Conservation (phyloP, 2,329 filamentous ascomycete species). For the Alternaria sp. region DNA sequence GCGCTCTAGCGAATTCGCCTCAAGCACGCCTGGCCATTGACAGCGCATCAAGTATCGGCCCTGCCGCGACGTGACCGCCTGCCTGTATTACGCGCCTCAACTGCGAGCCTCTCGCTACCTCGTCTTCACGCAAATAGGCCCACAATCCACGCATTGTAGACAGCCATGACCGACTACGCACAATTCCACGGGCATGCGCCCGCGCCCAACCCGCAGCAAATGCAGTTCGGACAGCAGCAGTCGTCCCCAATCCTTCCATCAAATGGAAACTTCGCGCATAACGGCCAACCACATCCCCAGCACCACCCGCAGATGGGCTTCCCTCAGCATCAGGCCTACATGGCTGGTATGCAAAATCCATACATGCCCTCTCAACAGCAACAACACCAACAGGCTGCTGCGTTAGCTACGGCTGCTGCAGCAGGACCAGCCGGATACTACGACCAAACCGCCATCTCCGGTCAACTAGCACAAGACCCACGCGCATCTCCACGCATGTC, state of each 20-base stretch:
- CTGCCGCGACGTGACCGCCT: constrained; percentile 47
- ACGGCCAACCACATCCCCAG: constrained; percentile 65
- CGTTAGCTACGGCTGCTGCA: constrained; percentile 92
- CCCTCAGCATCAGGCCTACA: constrained; percentile 73
- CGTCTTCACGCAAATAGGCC: constrained; percentile 40
- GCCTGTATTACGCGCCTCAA: constrained; percentile 38
- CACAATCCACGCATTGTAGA: constrained; percentile 22
- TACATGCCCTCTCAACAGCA: constrained; percentile 86
- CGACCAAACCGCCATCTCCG: constrained; percentile 69
- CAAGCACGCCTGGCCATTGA: constrained; percentile 51
- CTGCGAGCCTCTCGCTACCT: constrained; percentile 36
- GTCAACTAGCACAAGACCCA: constrained; percentile 62
- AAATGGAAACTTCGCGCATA: constrained; percentile 67
- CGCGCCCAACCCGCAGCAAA: constrained; percentile 65
- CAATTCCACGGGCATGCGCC: constrained; percentile 55
- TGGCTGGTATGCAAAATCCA: constrained; percentile 72
- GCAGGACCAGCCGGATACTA: constrained; percentile 73
- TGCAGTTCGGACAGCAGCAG: constrained; percentile 62
- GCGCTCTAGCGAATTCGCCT: constrained; percentile 43
- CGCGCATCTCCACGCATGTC: constrained; percentile 78
- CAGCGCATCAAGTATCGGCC: constrained; percentile 51
- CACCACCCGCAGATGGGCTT: constrained; percentile 80
- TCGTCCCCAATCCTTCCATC: constrained; percentile 81
- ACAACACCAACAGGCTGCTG: constrained; percentile 92
- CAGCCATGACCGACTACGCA: constrained; percentile 56